phyloP scores from a whole-genome alignment of 2,329 filamentous ascomycete species.

The Monilinia fructigena region DNA sequence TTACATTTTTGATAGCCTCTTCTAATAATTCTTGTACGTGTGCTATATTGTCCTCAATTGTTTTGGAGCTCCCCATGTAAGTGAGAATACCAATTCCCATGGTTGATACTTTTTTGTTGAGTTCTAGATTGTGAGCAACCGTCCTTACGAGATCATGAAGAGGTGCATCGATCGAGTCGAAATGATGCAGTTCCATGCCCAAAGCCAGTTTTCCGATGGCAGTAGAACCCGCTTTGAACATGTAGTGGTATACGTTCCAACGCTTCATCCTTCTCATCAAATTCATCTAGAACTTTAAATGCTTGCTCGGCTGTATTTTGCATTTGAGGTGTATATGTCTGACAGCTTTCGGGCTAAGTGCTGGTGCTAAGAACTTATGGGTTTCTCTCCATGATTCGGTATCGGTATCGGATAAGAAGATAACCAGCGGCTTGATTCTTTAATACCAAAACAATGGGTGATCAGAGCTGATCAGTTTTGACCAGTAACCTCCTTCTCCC shows the following conservation, averaged over 20 bases:
- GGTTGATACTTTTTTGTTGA: slow-evolving; percentile 49
- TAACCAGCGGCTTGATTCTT: slow-evolving; percentile 25
- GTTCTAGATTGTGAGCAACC: slow-evolving; percentile 43
- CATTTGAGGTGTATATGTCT: slow-evolving; percentile 35
- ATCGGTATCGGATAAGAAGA: slow-evolving; percentile 31
- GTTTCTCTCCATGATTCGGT: slow-evolving; percentile 26
- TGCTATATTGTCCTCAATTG: slow-evolving; percentile 28
- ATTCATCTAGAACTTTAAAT: slow-evolving; percentile 33
- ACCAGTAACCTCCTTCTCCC: slow-evolving; percentile 41
- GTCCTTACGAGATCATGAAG: slow-evolving; percentile 44
- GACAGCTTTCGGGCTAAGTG: slow-evolving; percentile 41
- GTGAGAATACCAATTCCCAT: slow-evolving; percentile 47
- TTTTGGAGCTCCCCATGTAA: slow-evolving; percentile 48
- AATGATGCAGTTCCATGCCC: slow-evolving; percentile 48
- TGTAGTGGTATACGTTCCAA: slow-evolving; percentile 52
- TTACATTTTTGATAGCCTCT: slow-evolving; percentile 39
- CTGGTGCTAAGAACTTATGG: slow-evolving; percentile 31
- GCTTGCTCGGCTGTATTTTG: slow-evolving; percentile 27
- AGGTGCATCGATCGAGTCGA: slow-evolving; percentile 42
- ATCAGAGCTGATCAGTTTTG: slow-evolving; percentile 41
- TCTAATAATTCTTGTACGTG: slow-evolving; percentile 44
- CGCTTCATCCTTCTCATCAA: slow-evolving; percentile 34
- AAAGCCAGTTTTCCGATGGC: slow-evolving; percentile 47
- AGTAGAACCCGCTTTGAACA: slow-evolving; percentile 49
- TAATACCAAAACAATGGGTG: slow-evolving; percentile 31